These are phyloP conservation scores for Diaporthe destruens DNA, from an alignment of 2,329 filamentous ascomycete species.

Conservation along the genomic window DNA sequence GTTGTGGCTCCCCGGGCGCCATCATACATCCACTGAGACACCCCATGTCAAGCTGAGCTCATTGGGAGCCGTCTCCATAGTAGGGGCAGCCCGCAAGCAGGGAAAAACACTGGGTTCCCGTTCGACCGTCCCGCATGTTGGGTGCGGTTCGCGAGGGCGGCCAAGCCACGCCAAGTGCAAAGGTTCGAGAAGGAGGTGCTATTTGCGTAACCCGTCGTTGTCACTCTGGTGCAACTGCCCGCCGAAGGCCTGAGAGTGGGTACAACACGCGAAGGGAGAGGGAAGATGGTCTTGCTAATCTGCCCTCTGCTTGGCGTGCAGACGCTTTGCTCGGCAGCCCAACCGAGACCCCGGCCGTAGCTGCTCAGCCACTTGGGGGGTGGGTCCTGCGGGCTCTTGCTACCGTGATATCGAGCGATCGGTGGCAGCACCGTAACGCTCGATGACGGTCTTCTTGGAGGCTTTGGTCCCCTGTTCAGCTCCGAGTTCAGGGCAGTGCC, in stretches of 20 bases:
- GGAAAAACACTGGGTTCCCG: slow-evolving; percentile 17
- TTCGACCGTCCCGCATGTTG: slow-evolving; percentile 18
- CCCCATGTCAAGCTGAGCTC: slow-evolving; percentile 28
- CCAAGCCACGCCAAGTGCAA: slow-evolving; percentile 28
- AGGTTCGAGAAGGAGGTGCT: not conserved
- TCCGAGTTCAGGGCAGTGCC: slow-evolving; percentile 45
- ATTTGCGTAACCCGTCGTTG: slow-evolving; percentile 7
- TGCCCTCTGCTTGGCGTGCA: not conserved
- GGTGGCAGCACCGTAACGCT: slow-evolving; percentile 3
- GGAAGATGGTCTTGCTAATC: slow-evolving; percentile 1
- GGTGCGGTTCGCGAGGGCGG: not conserved
- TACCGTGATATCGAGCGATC: slow-evolving; percentile 31
- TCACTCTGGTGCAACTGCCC: not conserved
- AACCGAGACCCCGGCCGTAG: slow-evolving; percentile 11
- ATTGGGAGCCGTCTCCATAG: slow-evolving; percentile 11
- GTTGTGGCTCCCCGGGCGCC: slow-evolving; percentile 10
- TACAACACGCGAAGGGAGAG: not conserved
- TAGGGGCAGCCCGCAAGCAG: slow-evolving; percentile 1
- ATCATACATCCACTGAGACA: not conserved
- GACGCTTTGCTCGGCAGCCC: slow-evolving; percentile 20
- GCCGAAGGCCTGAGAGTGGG: not conserved
- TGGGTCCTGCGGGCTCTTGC: slow-evolving; percentile 31
- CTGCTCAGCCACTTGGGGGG: slow-evolving; percentile 24
- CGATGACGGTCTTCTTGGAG: slow-evolving; percentile 1
- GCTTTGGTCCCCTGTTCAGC: not conserved